A percentile compares a stretch with the other conserved stretches of the same genome.
These are phyloP conservation scores for Harringtonia lauricola DNA, from an alignment of 2,329 filamentous ascomycete species.

Conservation along the genomic window DNA sequence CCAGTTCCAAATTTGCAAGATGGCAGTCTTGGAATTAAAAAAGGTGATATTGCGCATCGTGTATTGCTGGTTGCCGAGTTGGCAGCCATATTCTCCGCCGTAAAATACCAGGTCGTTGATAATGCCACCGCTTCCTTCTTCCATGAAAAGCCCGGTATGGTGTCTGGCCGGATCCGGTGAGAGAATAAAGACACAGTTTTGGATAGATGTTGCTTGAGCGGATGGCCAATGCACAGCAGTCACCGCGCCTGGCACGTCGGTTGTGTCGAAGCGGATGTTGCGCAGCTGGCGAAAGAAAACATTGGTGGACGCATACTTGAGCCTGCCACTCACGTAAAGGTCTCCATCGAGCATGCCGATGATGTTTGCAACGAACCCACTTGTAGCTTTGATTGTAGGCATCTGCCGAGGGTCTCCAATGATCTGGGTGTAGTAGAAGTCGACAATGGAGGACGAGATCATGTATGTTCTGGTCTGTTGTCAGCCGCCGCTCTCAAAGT, in stretches of 20 bases:
- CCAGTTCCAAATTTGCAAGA: constrained; percentile 68
- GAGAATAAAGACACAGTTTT: constrained; percentile 46
- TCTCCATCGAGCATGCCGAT: constrained; percentile 37
- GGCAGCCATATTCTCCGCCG: constrained; percentile 50
- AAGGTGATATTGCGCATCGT: constrained; percentile 60
- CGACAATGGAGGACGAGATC: constrained; percentile 13
- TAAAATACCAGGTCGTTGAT: constrained; percentile 61
- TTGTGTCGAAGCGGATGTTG: constrained; percentile 14
- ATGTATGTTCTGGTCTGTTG: constrained; percentile 11
- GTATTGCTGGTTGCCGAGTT: constrained; percentile 58
- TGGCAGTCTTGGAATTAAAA: constrained; percentile 51
- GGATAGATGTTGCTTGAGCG: constrained; percentile 50
- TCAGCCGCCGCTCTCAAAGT: too few relatives aligned
- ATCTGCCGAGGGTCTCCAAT: constrained; percentile 13
- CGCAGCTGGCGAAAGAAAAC: constrained; percentile 27
- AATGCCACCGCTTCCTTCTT: constrained; percentile 54
- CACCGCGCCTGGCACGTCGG: constrained; percentile 15
- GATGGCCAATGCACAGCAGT: constrained; percentile 52
- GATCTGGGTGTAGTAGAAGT: constrained; percentile 16
- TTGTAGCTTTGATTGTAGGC: constrained; percentile 18
- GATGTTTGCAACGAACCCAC: constrained; percentile 29
- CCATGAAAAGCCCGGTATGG: constrained; percentile 50
- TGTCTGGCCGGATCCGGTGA: constrained; percentile 32
- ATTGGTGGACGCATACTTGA: constrained; percentile 44
- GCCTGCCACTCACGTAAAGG: constrained; percentile 27